A percentile compares a stretch with the other conserved stretches of the same genome.
These are phyloP conservation scores for Piloderma croceum DNA, from an alignment of 768 basidiomycete genomes.

Conservation along the genomic window DNA sequence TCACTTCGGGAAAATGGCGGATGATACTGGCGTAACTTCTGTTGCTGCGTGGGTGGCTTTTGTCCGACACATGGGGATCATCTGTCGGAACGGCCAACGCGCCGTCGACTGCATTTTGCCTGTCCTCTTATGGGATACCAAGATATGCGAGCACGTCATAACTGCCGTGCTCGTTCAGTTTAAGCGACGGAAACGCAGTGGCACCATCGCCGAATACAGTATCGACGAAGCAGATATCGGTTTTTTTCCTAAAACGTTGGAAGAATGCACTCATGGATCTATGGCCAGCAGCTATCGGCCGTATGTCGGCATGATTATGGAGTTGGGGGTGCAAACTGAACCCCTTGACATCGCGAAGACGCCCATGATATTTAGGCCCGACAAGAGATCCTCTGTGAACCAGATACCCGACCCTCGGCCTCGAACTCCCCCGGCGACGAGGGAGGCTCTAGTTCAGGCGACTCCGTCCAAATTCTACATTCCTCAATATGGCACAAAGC, in stretches of 20 bases:
- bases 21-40: slow-evolving; percentile 15
- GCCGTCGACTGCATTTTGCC: slow-evolving; percentile 24
- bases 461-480: no score
- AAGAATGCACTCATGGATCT: no score
- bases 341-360: neutral
- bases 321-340: slow-evolving; percentile 12
- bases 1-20: slow-evolving; percentile 16
- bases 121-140: slow-evolving; percentile 13
- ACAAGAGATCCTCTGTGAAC: neutral
- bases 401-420: no score
- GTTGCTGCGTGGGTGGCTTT: slow-evolving; percentile 17
- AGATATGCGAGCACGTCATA: slow-evolving; percentile 11
- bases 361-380: neutral
- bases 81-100: slow-evolving; percentile 10
- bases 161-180: slow-evolving; percentile 16
- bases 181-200: slow-evolving; percentile 8
- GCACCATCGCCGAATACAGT: neutral
- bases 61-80: slow-evolving; percentile 21
- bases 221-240: slow-evolving; percentile 7
- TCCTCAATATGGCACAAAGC: no score
- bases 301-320: slow-evolving; percentile 16
- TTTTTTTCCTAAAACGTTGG: no score
- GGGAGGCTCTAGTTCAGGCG: no score
- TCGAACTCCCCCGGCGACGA: no score
- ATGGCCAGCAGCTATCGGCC: no score